These are phyloP conservation scores for Trypanosoma grayi DNA, from an alignment of 208 protist species.

Conservation along the genomic window DNA sequence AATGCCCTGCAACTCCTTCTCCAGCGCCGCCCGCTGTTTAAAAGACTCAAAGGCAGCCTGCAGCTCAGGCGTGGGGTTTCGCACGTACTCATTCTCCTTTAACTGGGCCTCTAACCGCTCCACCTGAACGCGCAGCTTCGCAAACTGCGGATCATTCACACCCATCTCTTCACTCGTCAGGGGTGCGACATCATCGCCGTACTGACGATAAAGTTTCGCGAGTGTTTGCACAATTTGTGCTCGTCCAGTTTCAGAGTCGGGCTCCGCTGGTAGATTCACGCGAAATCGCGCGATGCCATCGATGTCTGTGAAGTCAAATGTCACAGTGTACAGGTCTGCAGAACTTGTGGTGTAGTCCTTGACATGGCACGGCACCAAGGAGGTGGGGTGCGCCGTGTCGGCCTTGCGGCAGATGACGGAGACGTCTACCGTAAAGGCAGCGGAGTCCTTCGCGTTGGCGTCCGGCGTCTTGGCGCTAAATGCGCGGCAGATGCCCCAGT, in stretches of 20 bases:
- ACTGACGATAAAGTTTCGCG: conserved; percentile 69
- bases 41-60: conserved; percentile 59
- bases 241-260: conserved; percentile 70
- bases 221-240: conserved; percentile 78
- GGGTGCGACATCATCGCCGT: conserved; percentile 79
- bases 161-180: conserved; percentile 97
- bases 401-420: conserved; percentile 83
- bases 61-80: conserved; percentile 60
- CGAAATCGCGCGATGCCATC: conserved; percentile 70
- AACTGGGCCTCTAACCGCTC: conserved; percentile 84
- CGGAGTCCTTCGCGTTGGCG: conserved; percentile 56
- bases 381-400: conserved; percentile 35
- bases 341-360: conserved; percentile 74
- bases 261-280: conserved; percentile 73
- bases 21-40: conserved; percentile 64
- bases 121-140: conserved; percentile 80
- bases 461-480: conserved; percentile 57
- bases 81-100: conserved; percentile 54
- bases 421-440: conserved; percentile 65
- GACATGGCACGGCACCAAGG: conserved; percentile 71
- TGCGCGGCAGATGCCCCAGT: conserved; percentile 87
- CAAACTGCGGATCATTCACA: conserved; percentile 84
- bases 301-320: conserved; percentile 85
- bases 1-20: conserved; percentile 67
- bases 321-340: conserved; percentile 83